phyloP scores from a whole-genome alignment of 2,329 filamentous ascomycete genomes.

The Tolypocladium endophyticum region DNA sequence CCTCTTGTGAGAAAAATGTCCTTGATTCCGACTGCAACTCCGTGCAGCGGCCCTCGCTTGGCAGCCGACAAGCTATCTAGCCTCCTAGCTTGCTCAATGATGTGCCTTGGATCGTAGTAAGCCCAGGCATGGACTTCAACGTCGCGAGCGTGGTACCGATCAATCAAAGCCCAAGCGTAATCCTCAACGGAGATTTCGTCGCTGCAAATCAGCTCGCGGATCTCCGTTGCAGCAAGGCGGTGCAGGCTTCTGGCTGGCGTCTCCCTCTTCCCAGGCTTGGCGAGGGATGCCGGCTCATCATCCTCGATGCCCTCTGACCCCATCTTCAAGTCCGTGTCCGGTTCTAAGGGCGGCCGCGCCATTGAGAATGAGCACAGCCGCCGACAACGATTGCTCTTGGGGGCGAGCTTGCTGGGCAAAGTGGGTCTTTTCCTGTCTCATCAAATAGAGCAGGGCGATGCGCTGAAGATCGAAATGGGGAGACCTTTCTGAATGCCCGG shows the following conservation, averaged over 20 bases:
- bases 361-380: neutral
- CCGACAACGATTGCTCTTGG: no score
- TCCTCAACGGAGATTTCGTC: constrained; percentile 31
- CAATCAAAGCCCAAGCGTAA: constrained; percentile 36
- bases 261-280: neutral
- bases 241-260: neutral
- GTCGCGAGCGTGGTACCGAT: constrained; percentile 33
- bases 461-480: neutral
- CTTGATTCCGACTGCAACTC: constrained; percentile 47
- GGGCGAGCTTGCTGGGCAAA: neutral
- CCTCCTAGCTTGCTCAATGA: constrained; percentile 36
- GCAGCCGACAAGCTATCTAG: constrained; percentile 38
- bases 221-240: neutral
- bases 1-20: constrained; percentile 49
- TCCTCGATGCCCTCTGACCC: neutral
- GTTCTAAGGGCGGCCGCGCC: neutral
- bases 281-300: no score
- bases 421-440: neutral
- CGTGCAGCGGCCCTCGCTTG: constrained; percentile 44
- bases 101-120: constrained; percentile 30
- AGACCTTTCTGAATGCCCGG: neutral
- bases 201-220: constrained; percentile 3
- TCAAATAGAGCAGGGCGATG: neutral
- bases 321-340: neutral
- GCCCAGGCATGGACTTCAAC: constrained; percentile 38